Evolutionary conservation across 2,329 filamentous ascomycete species (phyloP).

Genomic region (Cadophora luteo-olivacea): DNA sequence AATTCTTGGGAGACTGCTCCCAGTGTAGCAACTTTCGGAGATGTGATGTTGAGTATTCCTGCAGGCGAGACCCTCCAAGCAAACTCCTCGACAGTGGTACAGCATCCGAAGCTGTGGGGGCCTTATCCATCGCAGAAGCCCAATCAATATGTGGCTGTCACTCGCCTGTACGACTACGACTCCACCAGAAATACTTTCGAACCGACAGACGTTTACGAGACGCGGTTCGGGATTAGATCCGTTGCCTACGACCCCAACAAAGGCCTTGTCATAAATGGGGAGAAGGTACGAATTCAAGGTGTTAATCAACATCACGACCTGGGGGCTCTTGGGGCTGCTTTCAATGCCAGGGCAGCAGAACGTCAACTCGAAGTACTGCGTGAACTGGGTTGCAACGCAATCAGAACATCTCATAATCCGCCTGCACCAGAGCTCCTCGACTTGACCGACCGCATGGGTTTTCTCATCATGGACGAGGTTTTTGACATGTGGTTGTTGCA

Average conservation of each 20-base stretch:
- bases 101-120: slow-evolving; percentile 54
- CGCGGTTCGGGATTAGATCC: slow-evolving; percentile 56
- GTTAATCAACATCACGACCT: slow-evolving; percentile 58
- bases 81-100: slow-evolving; percentile 43
- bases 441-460: slow-evolving; percentile 55
- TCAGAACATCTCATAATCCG: slow-evolving; percentile 60
- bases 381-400: slow-evolving; percentile 57
- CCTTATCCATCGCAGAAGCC: slow-evolving; percentile 53
- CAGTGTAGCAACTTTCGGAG: not conserved
- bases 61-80: slow-evolving; percentile 45
- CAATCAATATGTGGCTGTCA: slow-evolving; percentile 56
- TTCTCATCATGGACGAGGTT: slow-evolving; percentile 60
- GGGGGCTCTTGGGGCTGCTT: slow-evolving; percentile 56
- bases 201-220: slow-evolving; percentile 54
- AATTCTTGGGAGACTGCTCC: too few relatives aligned
- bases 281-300: slow-evolving; percentile 53
- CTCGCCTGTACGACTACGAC: slow-evolving; percentile 44
- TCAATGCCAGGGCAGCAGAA: slow-evolving; percentile 55
- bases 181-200: not conserved
- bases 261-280: slow-evolving; percentile 55
- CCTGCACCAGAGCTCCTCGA: slow-evolving; percentile 58
- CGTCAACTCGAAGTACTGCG: slow-evolving; percentile 57
- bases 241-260: slow-evolving; percentile 49
- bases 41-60: slow-evolving; percentile 35
- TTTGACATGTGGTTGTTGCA: slow-evolving; percentile 58